These are phyloP conservation scores for Neonectria hederae DNA, from an alignment of 2,329 filamentous ascomycete genomes.

Conservation along the genomic window DNA sequence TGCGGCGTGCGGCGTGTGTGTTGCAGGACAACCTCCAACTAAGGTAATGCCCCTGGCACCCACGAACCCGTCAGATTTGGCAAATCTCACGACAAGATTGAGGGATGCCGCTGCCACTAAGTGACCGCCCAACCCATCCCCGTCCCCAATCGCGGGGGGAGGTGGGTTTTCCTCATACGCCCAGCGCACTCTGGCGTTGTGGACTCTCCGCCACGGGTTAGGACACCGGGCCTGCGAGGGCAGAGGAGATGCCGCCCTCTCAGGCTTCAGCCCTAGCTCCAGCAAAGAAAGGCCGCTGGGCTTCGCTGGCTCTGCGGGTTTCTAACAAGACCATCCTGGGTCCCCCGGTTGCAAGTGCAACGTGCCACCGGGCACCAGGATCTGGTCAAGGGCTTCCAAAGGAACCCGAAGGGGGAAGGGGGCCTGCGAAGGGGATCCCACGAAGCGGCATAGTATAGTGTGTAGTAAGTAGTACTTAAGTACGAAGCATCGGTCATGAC, in stretches of 20 bases:
- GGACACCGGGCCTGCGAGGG: neutral
- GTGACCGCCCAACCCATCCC: neutral
- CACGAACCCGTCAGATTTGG: constrained; percentile 22
- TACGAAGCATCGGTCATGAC: constrained; percentile 10
- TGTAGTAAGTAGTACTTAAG: neutral
- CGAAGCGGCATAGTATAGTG: neutral
- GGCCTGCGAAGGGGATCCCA: neutral
- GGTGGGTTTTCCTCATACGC: neutral
- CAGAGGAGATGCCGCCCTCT: constrained; percentile 13
- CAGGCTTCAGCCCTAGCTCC: constrained; percentile 22
- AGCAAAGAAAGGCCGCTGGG: neutral
- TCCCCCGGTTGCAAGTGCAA: constrained; percentile 19
- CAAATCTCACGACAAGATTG: constrained; percentile 16
- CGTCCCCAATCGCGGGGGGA: constrained; percentile 5
- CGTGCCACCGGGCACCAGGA: constrained; percentile 18
- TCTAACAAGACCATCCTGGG: constrained; percentile 1
- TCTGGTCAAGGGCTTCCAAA: constrained; percentile 12
- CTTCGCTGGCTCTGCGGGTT: constrained; percentile 10
- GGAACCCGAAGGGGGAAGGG: neutral
- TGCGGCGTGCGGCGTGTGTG: constrained; percentile 11
- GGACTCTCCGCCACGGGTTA: constrained; percentile 7
- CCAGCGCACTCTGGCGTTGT: constrained; percentile 5
- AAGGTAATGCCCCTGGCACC: constrained; percentile 17
- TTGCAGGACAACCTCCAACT: constrained; percentile 3
- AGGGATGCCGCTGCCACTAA: constrained; percentile 3